Evolutionary conservation across 2,329 filamentous ascomycete genomes (phyloP).

Genomic region (Neophaeococcomyces mojaviensis): DNA sequence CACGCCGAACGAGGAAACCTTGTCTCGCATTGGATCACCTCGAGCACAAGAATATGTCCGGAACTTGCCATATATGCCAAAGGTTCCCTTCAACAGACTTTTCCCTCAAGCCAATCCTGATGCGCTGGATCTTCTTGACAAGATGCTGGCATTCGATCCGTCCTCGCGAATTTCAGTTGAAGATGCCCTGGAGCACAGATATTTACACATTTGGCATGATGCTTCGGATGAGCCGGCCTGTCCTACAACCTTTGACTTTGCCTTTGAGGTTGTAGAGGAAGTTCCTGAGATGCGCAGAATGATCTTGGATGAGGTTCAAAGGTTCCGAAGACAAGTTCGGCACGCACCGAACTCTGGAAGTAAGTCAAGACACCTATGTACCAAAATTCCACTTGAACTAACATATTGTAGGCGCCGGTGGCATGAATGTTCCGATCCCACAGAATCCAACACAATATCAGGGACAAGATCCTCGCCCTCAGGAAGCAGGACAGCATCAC

Average conservation of each 20-base stretch:
- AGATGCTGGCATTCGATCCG: conserved; percentile 96
- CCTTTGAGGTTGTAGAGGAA: conserved; percentile 95
- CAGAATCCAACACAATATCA: conserved; percentile 50
- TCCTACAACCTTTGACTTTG: conserved; percentile 92
- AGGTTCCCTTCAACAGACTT: conserved; percentile 77
- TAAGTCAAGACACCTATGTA: conserved; percentile 21
- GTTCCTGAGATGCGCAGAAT: conserved; percentile 91
- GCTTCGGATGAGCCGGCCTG: conserved; percentile 91
- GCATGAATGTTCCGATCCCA: conserved; percentile 52
- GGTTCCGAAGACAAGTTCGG: conserved; percentile 64
- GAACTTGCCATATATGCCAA: conserved; percentile 90
- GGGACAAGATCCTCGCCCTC: conserved; percentile 53
- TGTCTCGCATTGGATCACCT: conserved; percentile 86
- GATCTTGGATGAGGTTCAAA: conserved; percentile 89
- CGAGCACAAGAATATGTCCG: conserved; percentile 97
- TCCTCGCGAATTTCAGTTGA: conserved; percentile 90
- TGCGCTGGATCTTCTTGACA: conserved; percentile 87
- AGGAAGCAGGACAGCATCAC: conserved; percentile 43
- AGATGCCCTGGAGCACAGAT: conserved; percentile 89
- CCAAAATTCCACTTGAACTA: conserved; percentile 30
- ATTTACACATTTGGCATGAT: conserved; percentile 97
- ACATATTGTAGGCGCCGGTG: conserved; percentile 6
- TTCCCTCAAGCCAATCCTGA: conserved; percentile 96
- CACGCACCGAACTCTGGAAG: conserved; percentile 34
- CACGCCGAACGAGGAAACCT: conserved; percentile 90